Percentiles rank a stretch among this genome's conserved stretches.
These are phyloP conservation scores for Flaveria robusta DNA, from an alignment of 129 eudicot genomes.

Conservation along the genomic window DNA sequence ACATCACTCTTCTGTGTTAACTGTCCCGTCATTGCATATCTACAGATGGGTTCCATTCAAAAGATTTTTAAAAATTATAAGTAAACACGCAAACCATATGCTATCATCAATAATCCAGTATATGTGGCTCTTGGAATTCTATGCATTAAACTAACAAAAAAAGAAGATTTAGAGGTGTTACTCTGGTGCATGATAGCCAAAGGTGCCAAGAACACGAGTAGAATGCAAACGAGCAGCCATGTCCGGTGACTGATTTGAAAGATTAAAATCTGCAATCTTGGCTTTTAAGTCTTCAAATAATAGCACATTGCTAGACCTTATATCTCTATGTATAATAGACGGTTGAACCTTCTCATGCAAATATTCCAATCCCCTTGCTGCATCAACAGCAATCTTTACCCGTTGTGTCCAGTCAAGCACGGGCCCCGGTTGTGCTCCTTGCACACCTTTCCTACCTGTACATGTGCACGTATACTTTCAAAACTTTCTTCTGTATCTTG, in stretches of 20 bases:
- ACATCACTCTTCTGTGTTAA: conserved; percentile 89
- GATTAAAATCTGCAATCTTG: conserved; percentile 88
- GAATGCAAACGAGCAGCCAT: conserved; percentile 98
- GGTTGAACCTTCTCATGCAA: conserved; percentile 90
- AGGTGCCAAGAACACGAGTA: conserved; percentile 85
- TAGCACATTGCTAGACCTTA: conserved; percentile 93
- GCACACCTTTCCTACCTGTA: conserved; percentile 89
- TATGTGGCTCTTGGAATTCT: background rate
- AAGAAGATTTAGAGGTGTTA: conserved; percentile 33
- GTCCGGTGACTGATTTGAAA: conserved; percentile 88
- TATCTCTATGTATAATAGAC: conserved; percentile 78
- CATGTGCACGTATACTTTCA: background rate
- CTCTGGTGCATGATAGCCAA: conserved; percentile 98
- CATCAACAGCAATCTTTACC: conserved; percentile 87
- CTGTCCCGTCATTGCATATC: conserved; percentile 93
- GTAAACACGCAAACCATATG: background rate
- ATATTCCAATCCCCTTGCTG: conserved; percentile 91
- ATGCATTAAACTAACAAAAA: background rate
- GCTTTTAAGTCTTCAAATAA: conserved; percentile 82
- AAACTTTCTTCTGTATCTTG: background rate
- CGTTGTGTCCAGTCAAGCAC: conserved; percentile 91
- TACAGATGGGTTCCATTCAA: conserved; percentile 34
- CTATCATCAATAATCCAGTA: background rate
- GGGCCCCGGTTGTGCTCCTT: conserved; percentile 98
- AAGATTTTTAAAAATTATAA: background rate